phyloP scores from a whole-genome alignment of 805 yeast genomes.

The Lipomyces anomalus region DNA sequence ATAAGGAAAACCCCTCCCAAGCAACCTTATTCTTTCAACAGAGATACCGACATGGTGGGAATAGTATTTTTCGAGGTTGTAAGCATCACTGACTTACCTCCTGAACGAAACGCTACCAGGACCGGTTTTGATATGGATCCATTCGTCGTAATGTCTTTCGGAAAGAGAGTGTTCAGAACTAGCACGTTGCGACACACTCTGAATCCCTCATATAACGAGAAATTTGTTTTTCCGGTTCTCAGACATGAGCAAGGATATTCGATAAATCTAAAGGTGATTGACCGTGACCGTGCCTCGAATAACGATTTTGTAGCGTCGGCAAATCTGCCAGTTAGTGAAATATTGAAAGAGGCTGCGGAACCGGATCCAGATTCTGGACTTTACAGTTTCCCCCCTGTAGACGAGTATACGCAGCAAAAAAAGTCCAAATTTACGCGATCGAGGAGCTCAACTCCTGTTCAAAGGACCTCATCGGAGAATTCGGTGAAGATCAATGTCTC shows the following conservation, averaged over 20 bases:
- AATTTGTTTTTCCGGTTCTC: slow-evolving; percentile 70
- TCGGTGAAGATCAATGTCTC: too few relatives aligned
- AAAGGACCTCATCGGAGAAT: too few relatives aligned
- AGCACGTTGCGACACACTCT: slow-evolving; percentile 77
- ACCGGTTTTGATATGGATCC: slow-evolving; percentile 95
- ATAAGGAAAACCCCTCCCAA: not conserved
- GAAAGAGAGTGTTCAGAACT: slow-evolving; percentile 79
- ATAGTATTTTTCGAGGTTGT: slow-evolving; percentile 71
- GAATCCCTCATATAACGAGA: slow-evolving; percentile 76
- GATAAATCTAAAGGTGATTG: slow-evolving; percentile 68
- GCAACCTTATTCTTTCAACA: slow-evolving; percentile 11
- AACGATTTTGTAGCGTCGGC: slow-evolving; percentile 77
- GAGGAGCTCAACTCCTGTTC: too few relatives aligned
- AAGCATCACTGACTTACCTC: slow-evolving; percentile 73
- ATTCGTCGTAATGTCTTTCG: slow-evolving; percentile 85
- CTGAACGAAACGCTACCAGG: slow-evolving; percentile 60
- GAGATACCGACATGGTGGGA: slow-evolving; percentile 42
- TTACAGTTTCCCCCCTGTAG: slow-evolving; percentile 23
- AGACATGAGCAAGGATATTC: slow-evolving; percentile 60
- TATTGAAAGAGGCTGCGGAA: slow-evolving; percentile 34
- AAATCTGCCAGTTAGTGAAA: slow-evolving; percentile 49
- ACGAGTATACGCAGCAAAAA: not conserved
- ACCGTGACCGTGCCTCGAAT: slow-evolving; percentile 74
- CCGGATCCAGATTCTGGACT: slow-evolving; percentile 36
- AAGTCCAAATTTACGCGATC: not conserved